phyloP scores from a whole-genome alignment of 257 asterid species.

The Sherardia arvensis region DNA sequence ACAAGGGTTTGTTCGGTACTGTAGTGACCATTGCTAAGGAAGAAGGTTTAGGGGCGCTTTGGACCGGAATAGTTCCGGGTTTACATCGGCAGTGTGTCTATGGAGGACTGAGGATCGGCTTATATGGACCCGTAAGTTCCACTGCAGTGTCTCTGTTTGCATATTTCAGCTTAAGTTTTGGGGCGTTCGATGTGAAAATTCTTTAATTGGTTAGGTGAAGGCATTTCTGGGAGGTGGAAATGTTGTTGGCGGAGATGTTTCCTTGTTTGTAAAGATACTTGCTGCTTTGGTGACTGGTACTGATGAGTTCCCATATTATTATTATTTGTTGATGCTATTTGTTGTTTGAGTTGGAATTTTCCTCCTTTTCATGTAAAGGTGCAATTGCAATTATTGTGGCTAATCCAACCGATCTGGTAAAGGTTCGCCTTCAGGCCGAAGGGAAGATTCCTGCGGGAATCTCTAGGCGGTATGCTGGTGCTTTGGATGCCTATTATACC shows the following conservation, averaged over 20 bases:
- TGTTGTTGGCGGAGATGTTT: constrained; percentile 40
- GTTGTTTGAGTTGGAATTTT: constrained; percentile 8
- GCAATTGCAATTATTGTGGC: constrained; percentile 92
- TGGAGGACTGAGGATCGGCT: constrained; percentile 82
- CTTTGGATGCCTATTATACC: constrained; percentile 74
- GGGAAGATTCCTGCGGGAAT: constrained; percentile 66
- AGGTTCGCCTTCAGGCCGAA: constrained; percentile 94
- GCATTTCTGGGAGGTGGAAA: constrained; percentile 46
- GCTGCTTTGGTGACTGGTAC: constrained; percentile 83
- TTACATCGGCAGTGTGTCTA: constrained; percentile 82
- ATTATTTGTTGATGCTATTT: neutral
- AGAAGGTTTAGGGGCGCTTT: constrained; percentile 72
- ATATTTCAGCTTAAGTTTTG: neutral
- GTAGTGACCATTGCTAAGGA: constrained; percentile 70
- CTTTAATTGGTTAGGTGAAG: constrained; percentile 46
- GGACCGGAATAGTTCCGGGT: constrained; percentile 90
- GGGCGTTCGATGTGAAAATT: neutral
- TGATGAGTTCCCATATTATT: neutral
- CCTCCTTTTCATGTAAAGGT: constrained; percentile 36
- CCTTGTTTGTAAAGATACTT: constrained; percentile 60
- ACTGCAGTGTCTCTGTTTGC: neutral
- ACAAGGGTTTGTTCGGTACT: constrained; percentile 67
- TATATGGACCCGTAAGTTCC: constrained; percentile 69
- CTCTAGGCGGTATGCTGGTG: constrained; percentile 69
- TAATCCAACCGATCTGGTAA: constrained; percentile 95